These are phyloP conservation scores for Ceraceosorus bombacis DNA, from an alignment of 1,284 basidiomycete genomes.

Conservation along the genomic window DNA sequence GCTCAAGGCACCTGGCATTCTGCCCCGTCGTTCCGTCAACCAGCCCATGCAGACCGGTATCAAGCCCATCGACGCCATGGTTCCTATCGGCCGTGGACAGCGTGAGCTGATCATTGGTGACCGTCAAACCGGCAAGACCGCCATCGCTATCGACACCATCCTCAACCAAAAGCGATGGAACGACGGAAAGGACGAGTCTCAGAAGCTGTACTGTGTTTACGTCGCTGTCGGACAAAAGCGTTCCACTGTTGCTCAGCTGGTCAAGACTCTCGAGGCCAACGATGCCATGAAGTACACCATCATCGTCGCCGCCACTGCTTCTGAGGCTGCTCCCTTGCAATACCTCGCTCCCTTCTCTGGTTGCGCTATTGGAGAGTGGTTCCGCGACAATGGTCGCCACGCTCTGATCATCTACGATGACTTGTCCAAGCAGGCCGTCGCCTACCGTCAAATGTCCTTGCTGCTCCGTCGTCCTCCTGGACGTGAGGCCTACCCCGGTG, in stretches of 20 bases:
- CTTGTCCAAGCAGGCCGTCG: slow-evolving; percentile 98
- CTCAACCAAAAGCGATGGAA: slow-evolving; percentile 99
- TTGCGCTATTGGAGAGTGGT: slow-evolving; percentile 99
- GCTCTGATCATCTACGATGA: slow-evolving; percentile 98
- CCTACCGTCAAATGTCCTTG: slow-evolving; percentile 99
- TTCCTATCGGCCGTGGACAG: slow-evolving; percentile 99
- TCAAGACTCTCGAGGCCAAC: slow-evolving; percentile 98
- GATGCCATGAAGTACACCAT: slow-evolving; percentile 99
- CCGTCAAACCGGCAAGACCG: slow-evolving; percentile 98
- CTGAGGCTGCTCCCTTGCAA: slow-evolving; percentile 95
- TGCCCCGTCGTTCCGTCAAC: slow-evolving; percentile 98
- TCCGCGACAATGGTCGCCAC: slow-evolving; percentile 98
- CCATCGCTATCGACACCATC: slow-evolving; percentile 98
- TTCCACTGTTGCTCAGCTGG: slow-evolving; percentile 97
- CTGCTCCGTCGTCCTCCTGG: slow-evolving; percentile 98
- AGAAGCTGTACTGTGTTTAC: slow-evolving; percentile 99
- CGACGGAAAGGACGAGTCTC: slow-evolving; percentile 84
- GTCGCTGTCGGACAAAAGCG: slow-evolving; percentile 99
- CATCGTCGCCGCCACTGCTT: slow-evolving; percentile 96
- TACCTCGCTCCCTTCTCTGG: slow-evolving; percentile 99
- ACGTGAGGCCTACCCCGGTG: slow-evolving; percentile 99
- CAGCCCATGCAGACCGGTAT: slow-evolving; percentile 99
- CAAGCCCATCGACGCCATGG: slow-evolving; percentile 99
- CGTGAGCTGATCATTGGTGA: slow-evolving; percentile 99
- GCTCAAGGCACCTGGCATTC: slow-evolving; percentile 96